Conservation (phyloP, 768 basidiomycete genomes). For the Kockovaella imperatae region DNA sequence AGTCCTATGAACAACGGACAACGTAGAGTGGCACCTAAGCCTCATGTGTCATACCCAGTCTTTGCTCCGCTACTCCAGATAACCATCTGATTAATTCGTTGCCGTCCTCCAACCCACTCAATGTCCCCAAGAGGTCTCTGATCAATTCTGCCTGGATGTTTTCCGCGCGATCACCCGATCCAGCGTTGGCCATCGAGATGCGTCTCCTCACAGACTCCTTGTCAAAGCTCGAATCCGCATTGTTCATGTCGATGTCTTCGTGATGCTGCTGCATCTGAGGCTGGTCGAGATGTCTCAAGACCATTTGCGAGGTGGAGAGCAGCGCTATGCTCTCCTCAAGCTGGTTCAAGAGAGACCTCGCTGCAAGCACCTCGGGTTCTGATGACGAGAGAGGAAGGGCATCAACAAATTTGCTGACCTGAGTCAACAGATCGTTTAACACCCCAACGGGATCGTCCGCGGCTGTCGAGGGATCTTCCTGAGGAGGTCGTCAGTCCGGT, state of each 20-base stretch:
- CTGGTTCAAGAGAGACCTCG: background rate
- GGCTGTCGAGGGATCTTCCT: background rate
- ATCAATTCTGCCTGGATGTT: constrained; percentile 9
- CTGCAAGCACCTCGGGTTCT: background rate
- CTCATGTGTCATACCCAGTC: constrained; percentile 3
- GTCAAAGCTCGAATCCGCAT: background rate
- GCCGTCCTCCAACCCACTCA: constrained; percentile 7
- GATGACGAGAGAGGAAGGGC: background rate
- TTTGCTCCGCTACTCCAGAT: constrained; percentile 1
- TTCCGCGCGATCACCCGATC: constrained; percentile 2
- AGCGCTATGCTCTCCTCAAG: constrained; percentile 8
- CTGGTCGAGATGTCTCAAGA: constrained; percentile 3
- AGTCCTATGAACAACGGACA: too few relatives aligned
- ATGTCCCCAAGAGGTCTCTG: constrained; percentile 11
- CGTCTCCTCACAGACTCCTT: background rate
- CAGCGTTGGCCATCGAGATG: constrained; percentile 6
- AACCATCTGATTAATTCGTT: background rate
- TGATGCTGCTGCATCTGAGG: constrained; percentile 1
- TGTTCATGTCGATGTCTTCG: constrained; percentile 6
- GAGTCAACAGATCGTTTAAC: background rate
- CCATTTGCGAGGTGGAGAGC: constrained; percentile 15
- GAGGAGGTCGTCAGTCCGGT: too few relatives aligned
- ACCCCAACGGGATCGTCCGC: constrained; percentile 2
- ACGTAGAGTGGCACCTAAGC: background rate
- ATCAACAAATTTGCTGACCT: background rate